Conservation (phyloP, 1,139 yeast species). For the Candida sojae region DNA sequence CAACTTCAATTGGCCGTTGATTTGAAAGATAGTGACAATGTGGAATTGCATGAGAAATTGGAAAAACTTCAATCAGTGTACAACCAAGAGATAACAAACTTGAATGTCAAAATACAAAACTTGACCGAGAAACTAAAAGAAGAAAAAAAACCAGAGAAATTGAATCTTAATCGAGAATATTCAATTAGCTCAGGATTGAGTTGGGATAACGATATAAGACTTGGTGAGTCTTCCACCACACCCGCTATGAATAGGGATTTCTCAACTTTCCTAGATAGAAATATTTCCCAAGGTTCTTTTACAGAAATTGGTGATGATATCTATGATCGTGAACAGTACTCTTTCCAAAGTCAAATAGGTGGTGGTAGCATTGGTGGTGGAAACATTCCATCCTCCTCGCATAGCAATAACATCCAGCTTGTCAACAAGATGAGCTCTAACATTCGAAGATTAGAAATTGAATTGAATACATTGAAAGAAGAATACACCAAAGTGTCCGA, state of each 20-base stretch:
- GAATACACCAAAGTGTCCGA: conserved; percentile 54
- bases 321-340: conserved; percentile 11
- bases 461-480: conserved; percentile 63
- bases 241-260: conserved; percentile 20
- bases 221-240: conserved; percentile 41
- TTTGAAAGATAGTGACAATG: conserved; percentile 25
- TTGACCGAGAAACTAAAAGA: conserved; percentile 22
- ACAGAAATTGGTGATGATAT: conserved; percentile 20
- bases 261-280: conserved; percentile 18
- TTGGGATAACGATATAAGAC: conserved; percentile 22
- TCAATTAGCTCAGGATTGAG: conserved; percentile 12
- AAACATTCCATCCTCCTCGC: conserved; percentile 17
- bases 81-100: conserved; percentile 30
- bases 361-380: conserved; percentile 13
- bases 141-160: conserved; percentile 8
- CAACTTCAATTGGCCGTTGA: conserved; percentile 23
- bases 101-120: conserved; percentile 27
- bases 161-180: conserved; percentile 17
- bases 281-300: conserved; percentile 22
- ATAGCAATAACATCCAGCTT: conserved; percentile 50
- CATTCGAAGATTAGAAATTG: conserved; percentile 78
- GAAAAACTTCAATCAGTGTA: conserved; percentile 32
- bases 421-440: conserved; percentile 74
- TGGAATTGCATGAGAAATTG: conserved; percentile 31
- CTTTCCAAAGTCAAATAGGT: conserved; percentile 6